These are phyloP conservation scores for Euphorbia lathyris DNA, from an alignment of 345 rosid genomes.

Conservation along the genomic window DNA sequence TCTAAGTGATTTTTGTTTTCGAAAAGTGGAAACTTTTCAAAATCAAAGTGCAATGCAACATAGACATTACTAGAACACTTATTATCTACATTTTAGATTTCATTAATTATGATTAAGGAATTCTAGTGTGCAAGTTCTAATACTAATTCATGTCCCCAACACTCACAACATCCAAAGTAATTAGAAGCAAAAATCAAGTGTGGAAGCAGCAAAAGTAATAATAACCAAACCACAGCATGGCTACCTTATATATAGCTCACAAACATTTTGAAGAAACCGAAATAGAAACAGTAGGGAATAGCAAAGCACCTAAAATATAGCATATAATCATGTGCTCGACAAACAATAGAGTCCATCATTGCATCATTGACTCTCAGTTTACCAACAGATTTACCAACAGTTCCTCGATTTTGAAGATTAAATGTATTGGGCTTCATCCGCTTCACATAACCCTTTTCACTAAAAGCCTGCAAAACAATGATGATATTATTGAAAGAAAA, in stretches of 20 bases:
- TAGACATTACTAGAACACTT: too few species aligned
- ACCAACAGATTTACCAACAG: constrained; percentile 96
- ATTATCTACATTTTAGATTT: too few species aligned
- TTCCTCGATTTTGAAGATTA: constrained; percentile 91
- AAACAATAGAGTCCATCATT: constrained; percentile 90
- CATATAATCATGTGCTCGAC: constrained; percentile 88
- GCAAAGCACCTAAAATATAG: constrained; percentile 80
- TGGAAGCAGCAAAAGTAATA: not conserved
- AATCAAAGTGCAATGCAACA: too few species aligned
- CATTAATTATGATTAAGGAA: too few species aligned
- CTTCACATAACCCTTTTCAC: constrained; percentile 96
- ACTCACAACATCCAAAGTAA: not conserved
- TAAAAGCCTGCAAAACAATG: constrained; percentile 58
- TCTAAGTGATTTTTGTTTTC: too few species aligned
- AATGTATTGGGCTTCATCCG: constrained; percentile 88
- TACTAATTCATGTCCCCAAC: not conserved
- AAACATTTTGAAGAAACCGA: not conserved
- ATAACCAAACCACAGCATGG: not conserved
- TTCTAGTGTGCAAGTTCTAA: not conserved
- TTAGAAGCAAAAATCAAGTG: not conserved
- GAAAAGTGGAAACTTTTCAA: too few species aligned
- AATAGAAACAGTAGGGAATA: not conserved
- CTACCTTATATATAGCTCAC: not conserved
- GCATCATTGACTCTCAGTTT: constrained; percentile 82
- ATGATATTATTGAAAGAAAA: constrained; percentile 8